A percentile compares a stretch with the other conserved stretches of the same genome.
phyloP scores from a whole-genome alignment of 2,329 filamentous ascomycete species.

The Conoideocrella luteorostrata region DNA sequence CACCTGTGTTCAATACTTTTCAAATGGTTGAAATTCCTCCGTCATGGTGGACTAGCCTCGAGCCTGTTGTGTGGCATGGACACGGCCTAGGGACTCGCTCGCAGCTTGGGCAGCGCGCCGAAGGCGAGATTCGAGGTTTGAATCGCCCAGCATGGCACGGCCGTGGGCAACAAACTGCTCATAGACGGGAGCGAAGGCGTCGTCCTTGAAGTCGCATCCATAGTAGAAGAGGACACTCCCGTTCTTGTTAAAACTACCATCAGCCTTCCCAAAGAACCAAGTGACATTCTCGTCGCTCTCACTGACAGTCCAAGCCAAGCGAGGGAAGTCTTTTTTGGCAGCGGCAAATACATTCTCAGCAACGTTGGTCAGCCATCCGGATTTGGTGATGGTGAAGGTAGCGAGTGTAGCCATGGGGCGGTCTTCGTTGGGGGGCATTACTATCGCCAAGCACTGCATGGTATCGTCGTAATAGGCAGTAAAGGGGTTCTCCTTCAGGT shows the following conservation, averaged over 20 bases:
- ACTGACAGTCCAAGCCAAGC: slow-evolving; percentile 93
- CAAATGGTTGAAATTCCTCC: no score
- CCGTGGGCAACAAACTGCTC: slow-evolving; percentile 79
- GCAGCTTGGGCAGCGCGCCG: slow-evolving; percentile 69
- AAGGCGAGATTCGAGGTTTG: slow-evolving; percentile 81
- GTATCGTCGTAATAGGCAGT: slow-evolving; percentile 91
- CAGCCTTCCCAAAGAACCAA: slow-evolving; percentile 97
- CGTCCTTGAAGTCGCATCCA: slow-evolving; percentile 74
- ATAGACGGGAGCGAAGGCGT: slow-evolving; percentile 71
- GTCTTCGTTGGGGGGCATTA: slow-evolving; percentile 65
- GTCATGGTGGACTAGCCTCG: no score
- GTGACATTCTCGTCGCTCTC: slow-evolving; percentile 93
- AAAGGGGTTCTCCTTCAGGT: slow-evolving; percentile 71
- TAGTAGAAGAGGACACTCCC: slow-evolving; percentile 97
- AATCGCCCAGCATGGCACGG: slow-evolving; percentile 79
- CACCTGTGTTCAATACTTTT: no score
- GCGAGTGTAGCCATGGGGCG: slow-evolving; percentile 73
- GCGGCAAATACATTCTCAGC: slow-evolving; percentile 92
- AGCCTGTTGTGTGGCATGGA: no score
- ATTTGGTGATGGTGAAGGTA: slow-evolving; percentile 87
- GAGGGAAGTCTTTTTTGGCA: slow-evolving; percentile 89
- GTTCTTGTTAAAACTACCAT: slow-evolving; percentile 79
- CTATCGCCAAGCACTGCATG: slow-evolving; percentile 88
- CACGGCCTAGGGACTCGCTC: slow-evolving; percentile 48
- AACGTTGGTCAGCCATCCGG: slow-evolving; percentile 90